A percentile compares a stretch with the other conserved stretches of the same genome.
phyloP scores from a whole-genome alignment of 768 basidiomycete species.

The Trametes cubensis region DNA sequence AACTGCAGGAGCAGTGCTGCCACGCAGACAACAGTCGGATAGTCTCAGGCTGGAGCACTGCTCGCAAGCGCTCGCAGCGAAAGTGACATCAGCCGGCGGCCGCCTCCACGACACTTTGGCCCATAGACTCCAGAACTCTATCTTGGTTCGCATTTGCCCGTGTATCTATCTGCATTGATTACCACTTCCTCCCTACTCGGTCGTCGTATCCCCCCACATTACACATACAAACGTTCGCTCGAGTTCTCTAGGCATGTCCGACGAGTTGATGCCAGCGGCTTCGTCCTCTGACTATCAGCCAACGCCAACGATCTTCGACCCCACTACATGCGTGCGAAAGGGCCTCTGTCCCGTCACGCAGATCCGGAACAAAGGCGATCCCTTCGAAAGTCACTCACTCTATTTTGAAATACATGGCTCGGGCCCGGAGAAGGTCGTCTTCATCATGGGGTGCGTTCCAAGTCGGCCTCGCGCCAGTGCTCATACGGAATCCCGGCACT shows the following conservation, averaged over 20 bases:
- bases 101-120: no score
- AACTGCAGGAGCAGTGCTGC: no score
- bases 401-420: conserved; percentile 81
- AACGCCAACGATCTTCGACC: conserved; percentile 54
- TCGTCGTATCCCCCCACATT: no score
- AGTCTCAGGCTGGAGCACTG: no score
- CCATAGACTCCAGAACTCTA: no score
- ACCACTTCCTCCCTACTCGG: no score
- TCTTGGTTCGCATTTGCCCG: no score
- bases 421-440: conserved; percentile 64
- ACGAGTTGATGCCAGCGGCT: conserved; percentile 12
- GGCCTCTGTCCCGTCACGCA: conserved; percentile 77
- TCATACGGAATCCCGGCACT: neutral
- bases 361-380: conserved; percentile 48
- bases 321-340: conserved; percentile 61
- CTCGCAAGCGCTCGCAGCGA: no score
- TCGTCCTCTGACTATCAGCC: conserved; percentile 10
- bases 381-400: conserved; percentile 68
- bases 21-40: no score
- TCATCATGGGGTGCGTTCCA: conserved; percentile 69
- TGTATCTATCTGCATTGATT: no score
- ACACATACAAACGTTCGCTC: no score
- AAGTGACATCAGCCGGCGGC: no score
- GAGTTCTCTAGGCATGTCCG: conserved; percentile 1
- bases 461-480: neutral